These are phyloP conservation scores for Metarhizium humberi DNA, from an alignment of 2,329 filamentous ascomycete species.

Conservation along the genomic window DNA sequence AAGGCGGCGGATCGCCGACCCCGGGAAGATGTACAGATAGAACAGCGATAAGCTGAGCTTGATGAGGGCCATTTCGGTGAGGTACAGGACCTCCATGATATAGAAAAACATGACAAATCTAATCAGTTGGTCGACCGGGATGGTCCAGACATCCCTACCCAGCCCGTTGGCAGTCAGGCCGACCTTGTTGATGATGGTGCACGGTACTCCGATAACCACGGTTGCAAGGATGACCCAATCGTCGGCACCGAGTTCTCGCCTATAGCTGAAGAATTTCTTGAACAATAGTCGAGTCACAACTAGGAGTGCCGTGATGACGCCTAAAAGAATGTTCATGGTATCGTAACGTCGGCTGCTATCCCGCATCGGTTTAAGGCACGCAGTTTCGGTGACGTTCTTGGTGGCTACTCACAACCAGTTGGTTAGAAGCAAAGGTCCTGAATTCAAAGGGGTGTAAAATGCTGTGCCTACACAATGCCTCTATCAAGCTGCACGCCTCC, in stretches of 20 bases:
- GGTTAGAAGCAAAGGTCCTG: background rate
- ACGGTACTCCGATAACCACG: conserved; percentile 12
- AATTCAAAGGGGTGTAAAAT: background rate
- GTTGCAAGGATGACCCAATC: conserved; percentile 18
- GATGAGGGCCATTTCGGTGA: conserved; percentile 20
- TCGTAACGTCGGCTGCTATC: conserved; percentile 1
- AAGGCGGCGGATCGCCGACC: conserved; percentile 15
- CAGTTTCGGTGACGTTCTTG: conserved; percentile 2
- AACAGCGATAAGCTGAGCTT: conserved; percentile 33
- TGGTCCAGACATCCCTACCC: conserved; percentile 25
- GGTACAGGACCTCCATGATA: conserved; percentile 24
- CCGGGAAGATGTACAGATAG: conserved; percentile 32
- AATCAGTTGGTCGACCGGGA: conserved; percentile 12
- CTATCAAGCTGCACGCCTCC: conserved; percentile 12
- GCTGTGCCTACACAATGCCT: conserved; percentile 16
- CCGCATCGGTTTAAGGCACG: conserved; percentile 2
- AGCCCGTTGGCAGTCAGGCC: conserved; percentile 17
- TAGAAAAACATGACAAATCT: conserved; percentile 21
- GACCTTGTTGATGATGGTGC: conserved; percentile 13
- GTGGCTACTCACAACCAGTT: background rate
- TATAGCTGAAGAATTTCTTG: conserved; percentile 19
- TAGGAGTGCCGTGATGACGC: conserved; percentile 9
- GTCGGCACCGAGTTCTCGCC: conserved; percentile 20
- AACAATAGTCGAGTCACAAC: conserved; percentile 11
- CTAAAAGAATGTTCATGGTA: conserved; percentile 9